Percentiles rank a stretch among this genome's conserved stretches.
phyloP scores from a whole-genome alignment of 805 yeast species.

The Wickerhamiella vanderwaltii region DNA sequence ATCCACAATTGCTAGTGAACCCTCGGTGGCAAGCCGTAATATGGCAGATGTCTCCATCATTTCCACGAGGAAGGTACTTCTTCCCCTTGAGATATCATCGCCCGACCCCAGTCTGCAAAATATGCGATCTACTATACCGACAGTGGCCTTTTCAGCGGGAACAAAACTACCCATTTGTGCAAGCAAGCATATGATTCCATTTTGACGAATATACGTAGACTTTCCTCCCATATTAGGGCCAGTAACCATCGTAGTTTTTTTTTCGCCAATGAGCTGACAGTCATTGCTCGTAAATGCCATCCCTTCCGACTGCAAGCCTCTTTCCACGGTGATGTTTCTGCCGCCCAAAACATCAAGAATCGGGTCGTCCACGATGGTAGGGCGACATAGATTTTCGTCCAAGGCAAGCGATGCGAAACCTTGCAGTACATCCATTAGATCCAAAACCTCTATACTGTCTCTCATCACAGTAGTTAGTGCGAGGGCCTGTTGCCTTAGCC shows the following conservation, averaged over 20 bases:
- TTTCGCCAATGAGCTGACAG: constrained; percentile 25
- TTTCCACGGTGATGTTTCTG: constrained; percentile 78
- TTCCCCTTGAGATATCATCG: constrained; percentile 64
- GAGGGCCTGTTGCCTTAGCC: constrained; percentile 38
- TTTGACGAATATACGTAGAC: constrained; percentile 60
- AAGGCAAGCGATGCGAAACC: constrained; percentile 61
- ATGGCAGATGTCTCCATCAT: constrained; percentile 76
- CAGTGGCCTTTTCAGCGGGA: constrained; percentile 48
- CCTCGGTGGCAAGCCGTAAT: constrained; percentile 47
- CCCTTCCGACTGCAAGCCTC: constrained; percentile 43
- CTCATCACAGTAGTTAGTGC: constrained; percentile 37
- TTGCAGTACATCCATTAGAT: constrained; percentile 56
- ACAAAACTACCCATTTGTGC: constrained; percentile 67
- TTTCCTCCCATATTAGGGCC: constrained; percentile 93
- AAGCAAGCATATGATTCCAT: constrained; percentile 55
- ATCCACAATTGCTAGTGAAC: constrained; percentile 68
- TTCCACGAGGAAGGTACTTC: constrained; percentile 88
- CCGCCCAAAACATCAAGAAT: constrained; percentile 48
- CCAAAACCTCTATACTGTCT: constrained; percentile 39
- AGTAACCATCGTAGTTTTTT: constrained; percentile 49
- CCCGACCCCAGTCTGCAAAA: constrained; percentile 70
- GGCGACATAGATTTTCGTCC: constrained; percentile 58
- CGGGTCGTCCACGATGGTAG: constrained; percentile 41
- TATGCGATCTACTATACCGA: constrained; percentile 67
- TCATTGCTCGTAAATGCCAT: constrained; percentile 39